Evolutionary conservation across 2,329 filamentous ascomycete species (phyloP).

Genomic region (Dothistroma septosporum): DNA sequence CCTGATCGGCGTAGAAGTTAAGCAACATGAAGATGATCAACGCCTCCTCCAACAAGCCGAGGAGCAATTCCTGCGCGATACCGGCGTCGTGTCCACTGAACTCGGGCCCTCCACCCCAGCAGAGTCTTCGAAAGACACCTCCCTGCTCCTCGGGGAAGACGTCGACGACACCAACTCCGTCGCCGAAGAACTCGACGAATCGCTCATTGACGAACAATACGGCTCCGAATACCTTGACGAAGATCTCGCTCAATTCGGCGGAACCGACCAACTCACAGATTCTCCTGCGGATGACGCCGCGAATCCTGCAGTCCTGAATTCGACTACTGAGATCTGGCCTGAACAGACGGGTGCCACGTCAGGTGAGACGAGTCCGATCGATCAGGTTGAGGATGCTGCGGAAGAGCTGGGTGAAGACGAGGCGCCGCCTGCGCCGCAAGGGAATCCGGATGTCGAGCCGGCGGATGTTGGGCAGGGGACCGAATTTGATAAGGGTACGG

Average conservation of each 20-base stretch:
- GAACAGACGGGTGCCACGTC: background rate
- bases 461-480: constrained; percentile 2
- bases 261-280: constrained; percentile 3
- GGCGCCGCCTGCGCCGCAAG: background rate
- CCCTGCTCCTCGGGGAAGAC: constrained; percentile 5
- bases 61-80: background rate
- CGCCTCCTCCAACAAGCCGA: constrained; percentile 2
- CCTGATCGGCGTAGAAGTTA: constrained; percentile 13
- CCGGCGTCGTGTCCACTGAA: background rate
- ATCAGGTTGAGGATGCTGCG: constrained; percentile 11
- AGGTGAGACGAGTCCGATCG: background rate
- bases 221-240: constrained; percentile 2
- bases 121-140: background rate
- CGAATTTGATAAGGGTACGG: background rate
- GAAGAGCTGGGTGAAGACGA: constrained; percentile 19
- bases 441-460: background rate
- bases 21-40: constrained; percentile 18
- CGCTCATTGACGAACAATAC: constrained; percentile 2
- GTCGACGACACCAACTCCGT: constrained; percentile 1
- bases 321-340: background rate
- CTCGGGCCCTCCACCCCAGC: background rate
- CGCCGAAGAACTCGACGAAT: constrained; percentile 8
- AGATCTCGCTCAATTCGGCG: constrained; percentile 20
- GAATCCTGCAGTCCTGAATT: background rate
- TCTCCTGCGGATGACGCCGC: background rate